Percentiles rank a stretch among this genome's conserved stretches.
phyloP scores from a whole-genome alignment of 2,329 filamentous ascomycete genomes.

The Raffaelea albimanens region DNA sequence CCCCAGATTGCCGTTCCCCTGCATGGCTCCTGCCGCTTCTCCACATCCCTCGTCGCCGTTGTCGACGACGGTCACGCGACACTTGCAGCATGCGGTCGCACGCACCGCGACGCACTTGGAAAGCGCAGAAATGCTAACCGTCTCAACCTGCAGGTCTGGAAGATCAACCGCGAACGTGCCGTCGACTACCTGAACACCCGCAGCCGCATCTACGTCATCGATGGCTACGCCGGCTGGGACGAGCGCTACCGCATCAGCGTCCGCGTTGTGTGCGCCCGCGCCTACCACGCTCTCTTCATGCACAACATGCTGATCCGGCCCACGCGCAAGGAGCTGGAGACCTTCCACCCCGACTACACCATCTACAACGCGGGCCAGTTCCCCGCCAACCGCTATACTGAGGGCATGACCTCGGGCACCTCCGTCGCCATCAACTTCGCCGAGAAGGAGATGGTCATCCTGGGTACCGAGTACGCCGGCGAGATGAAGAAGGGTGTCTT shows the following conservation, averaged over 20 bases:
- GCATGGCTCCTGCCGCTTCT: background rate
- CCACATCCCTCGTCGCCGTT: background rate
- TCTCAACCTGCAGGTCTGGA: conserved; percentile 67
- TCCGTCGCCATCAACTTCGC: conserved; percentile 98
- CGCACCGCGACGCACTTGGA: background rate
- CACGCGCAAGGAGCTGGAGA: conserved; percentile 78
- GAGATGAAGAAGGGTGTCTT: conserved; percentile 99
- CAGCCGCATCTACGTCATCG: conserved; percentile 96
- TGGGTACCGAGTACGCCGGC: conserved; percentile 96
- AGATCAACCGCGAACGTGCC: conserved; percentile 97
- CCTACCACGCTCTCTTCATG: conserved; percentile 99
- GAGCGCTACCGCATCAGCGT: conserved; percentile 96
- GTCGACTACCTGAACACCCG: conserved; percentile 99
- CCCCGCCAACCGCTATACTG: conserved; percentile 95
- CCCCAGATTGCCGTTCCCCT: background rate
- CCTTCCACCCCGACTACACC: conserved; percentile 98
- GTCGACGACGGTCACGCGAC: background rate
- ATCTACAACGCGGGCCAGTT: conserved; percentile 99
- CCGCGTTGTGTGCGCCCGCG: conserved; percentile 94
- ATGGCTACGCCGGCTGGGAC: conserved; percentile 97
- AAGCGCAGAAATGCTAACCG: conserved; percentile 12
- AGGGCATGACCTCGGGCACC: conserved; percentile 96
- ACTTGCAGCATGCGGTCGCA: background rate
- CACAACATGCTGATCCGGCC: conserved; percentile 99
- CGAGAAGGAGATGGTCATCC: conserved; percentile 99